These are phyloP conservation scores for Camellia granthamiana DNA, from an alignment of 148 eudicot genomes.

Conservation along the genomic window DNA sequence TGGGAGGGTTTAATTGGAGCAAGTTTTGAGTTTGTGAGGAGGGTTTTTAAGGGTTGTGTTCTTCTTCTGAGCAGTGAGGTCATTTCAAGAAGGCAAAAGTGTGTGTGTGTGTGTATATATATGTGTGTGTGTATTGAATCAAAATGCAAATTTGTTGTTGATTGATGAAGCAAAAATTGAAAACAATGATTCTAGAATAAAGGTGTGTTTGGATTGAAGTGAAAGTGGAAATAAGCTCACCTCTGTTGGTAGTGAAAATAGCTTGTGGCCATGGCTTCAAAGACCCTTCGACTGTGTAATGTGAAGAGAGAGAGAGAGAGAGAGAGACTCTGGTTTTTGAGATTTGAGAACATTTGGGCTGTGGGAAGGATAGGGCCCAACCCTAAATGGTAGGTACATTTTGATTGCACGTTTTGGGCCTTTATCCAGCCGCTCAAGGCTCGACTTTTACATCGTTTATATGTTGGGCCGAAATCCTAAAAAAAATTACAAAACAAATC, in stretches of 20 bases:
- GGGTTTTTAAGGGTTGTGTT: conserved; percentile 20
- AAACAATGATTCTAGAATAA: neutral
- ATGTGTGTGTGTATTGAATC: neutral
- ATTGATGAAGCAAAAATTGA: neutral
- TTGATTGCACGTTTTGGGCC: no score
- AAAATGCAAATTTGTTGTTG: neutral
- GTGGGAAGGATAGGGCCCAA: no score
- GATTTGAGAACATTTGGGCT: no score
- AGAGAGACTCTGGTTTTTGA: neutral
- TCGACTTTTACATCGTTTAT: no score
- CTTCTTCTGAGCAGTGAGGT: conserved; percentile 30
- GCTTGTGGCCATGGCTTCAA: conserved; percentile 4
- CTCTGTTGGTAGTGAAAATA: neutral
- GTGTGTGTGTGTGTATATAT: neutral
- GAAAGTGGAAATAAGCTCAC: neutral
- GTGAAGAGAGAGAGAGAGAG: neutral
- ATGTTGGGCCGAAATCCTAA: no score
- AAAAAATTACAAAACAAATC: no score
- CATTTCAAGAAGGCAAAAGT: conserved; percentile 28
- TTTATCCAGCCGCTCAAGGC: no score
- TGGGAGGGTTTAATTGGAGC: conserved; percentile 32
- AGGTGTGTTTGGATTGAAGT: neutral
- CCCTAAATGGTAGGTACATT: no score
- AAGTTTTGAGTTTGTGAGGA: conserved; percentile 21
- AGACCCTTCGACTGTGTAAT: neutral